Evolutionary conservation across 495 filamentous ascomycete species (phyloP), one percentile per base, ranked within the genome.

Genomic region (Saxophila tyrrhenica): DNA sequence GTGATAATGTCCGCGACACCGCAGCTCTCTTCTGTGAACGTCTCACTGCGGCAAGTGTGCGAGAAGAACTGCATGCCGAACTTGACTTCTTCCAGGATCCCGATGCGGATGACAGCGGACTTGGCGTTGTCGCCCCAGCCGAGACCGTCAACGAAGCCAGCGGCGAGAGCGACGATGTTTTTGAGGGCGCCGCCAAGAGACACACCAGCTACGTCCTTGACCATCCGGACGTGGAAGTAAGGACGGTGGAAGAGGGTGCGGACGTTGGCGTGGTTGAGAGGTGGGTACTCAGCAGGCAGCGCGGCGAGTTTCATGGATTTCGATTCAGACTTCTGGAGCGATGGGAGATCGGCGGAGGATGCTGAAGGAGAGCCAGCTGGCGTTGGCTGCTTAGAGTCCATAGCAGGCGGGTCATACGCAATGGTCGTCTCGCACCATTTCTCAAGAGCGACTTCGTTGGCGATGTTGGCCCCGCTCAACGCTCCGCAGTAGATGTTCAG

Each of bases 91-190:
- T 98, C 92, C 49, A 94, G 74, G 51, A 98, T 77, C 9, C 92
- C 92, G 24, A 95, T 84, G 11, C 92, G 85, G 89, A 96, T 96
- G 46, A 98, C 82, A 20, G 92, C 92, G 39, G 92, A 88, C 72
- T 96, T 96, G 47, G 91, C 90, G 63, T 95, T 98, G 72, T 95
- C 89, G 59, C 91, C 94, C 94, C 94, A 99, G 55, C 90, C 89
- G 58, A 91, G 79, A 17, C 94, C 94, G 50, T 91, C 87, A 53
- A 97, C 89, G 73, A 92, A 97, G 50, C 94, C 94, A 8, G 92
- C 89, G 1, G 90, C 89, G 8, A 99, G 71, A 11, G 94, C 94
- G 51, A 99, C 86, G 57, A 99, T 85, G 71, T 99, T 99, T 73
- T 99, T 99, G 50, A 99, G 76, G 1, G 94, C 94, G 16, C 94